Conservation (phyloP, 495 filamentous ascomycete genomes). For the Penicillium flavigenum region DNA sequence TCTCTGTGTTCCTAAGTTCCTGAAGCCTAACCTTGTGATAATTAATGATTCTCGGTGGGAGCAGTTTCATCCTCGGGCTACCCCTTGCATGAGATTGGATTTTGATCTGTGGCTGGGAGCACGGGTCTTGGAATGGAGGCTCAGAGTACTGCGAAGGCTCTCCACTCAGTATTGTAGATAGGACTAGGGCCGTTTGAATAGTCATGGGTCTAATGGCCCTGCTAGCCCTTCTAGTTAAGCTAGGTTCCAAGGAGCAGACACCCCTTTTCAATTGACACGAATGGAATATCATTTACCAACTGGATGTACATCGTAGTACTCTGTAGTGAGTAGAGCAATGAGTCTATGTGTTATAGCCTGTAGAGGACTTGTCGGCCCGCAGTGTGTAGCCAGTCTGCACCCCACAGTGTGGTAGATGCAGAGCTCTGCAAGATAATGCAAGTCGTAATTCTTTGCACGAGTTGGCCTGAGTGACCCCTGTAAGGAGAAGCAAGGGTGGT, state of each 20-base stretch:
- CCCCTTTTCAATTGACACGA: neutral
- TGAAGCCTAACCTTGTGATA: conserved; percentile 9
- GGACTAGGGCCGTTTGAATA: neutral
- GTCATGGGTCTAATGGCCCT: neutral
- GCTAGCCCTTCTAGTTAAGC: neutral
- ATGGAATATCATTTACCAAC: neutral
- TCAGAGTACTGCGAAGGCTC: neutral
- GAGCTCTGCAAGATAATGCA: conserved; percentile 19
- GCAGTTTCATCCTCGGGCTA: conserved; percentile 15
- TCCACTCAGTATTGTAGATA: neutral
- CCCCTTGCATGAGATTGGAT: conserved; percentile 30
- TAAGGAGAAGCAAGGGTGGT: conserved; percentile 2
- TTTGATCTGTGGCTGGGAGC: conserved; percentile 4
- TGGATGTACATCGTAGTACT: neutral
- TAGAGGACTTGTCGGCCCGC: neutral
- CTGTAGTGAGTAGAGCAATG: neutral
- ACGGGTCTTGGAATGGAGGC: neutral
- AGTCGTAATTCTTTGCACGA: conserved; percentile 12
- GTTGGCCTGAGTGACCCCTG: neutral
- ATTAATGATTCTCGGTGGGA: conserved; percentile 14
- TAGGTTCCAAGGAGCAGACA: neutral
- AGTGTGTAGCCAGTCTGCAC: conserved; percentile 19
- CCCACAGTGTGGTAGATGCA: conserved; percentile 11
- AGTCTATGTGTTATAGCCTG: neutral
- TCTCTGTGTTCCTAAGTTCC: conserved; percentile 2